phyloP scores from a whole-genome alignment of 208 protist species.

The Endotrypanum monterogeii region DNA sequence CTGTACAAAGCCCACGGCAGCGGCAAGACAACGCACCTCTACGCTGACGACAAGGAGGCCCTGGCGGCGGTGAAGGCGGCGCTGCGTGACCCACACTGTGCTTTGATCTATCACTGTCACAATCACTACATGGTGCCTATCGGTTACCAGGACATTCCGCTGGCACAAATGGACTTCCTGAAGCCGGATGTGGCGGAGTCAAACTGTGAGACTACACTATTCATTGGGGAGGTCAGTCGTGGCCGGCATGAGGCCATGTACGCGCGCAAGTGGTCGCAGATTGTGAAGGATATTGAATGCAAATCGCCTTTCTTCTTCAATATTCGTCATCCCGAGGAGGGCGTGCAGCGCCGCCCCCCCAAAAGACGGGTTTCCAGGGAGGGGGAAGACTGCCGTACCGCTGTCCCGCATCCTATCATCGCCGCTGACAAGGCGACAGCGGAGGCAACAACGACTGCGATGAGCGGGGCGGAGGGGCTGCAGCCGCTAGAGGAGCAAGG shows the following conservation, averaged over 20 bases:
- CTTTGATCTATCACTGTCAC: constrained; percentile 93
- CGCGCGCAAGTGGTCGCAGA: constrained; percentile 77
- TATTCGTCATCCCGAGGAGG: constrained; percentile 85
- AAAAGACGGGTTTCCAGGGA: constrained; percentile 22
- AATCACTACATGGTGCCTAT: constrained; percentile 95
- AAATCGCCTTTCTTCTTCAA: constrained; percentile 83
- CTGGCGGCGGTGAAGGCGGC: constrained; percentile 68
- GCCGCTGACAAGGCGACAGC: background rate
- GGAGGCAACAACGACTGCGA: background rate
- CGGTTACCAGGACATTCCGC: constrained; percentile 88
- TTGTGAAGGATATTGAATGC: constrained; percentile 85
- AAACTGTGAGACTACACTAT: constrained; percentile 80
- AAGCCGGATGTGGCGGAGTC: constrained; percentile 37
- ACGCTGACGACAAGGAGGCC: constrained; percentile 51
- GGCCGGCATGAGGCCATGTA: constrained; percentile 87
- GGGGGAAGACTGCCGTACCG: background rate
- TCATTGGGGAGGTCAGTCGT: constrained; percentile 91
- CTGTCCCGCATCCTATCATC: background rate
- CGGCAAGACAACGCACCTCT: constrained; percentile 62
- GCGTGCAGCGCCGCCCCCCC: constrained; percentile 61
- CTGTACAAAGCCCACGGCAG: constrained; percentile 86
- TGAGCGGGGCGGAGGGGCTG: background rate
- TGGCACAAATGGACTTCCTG: constrained; percentile 73
- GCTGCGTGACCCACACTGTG: constrained; percentile 70
- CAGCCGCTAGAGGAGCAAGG: background rate